phyloP scores from a whole-genome alignment of 768 basidiomycete species.

The Russula emetica region DNA sequence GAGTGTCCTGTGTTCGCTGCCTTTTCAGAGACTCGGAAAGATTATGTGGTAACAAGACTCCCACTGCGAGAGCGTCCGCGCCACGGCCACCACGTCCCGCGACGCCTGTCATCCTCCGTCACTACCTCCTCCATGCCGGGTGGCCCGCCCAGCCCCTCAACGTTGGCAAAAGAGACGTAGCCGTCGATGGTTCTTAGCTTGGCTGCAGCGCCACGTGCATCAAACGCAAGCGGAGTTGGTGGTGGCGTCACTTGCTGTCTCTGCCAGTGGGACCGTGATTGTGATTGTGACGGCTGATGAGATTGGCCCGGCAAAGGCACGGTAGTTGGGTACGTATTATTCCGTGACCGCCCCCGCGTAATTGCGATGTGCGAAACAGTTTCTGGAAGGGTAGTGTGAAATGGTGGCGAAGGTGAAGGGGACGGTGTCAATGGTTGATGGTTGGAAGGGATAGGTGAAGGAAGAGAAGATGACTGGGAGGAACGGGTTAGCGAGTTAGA shows the following conservation, averaged over 20 bases:
- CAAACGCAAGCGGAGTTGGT: conserved; percentile 44
- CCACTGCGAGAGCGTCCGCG: conserved; percentile 17
- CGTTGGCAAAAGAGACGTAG: conserved; percentile 62
- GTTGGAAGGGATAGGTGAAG: conserved; percentile 21
- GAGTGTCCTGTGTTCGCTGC: neutral
- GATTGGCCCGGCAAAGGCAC: neutral
- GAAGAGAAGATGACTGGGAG: conserved; percentile 22
- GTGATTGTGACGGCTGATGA: neutral
- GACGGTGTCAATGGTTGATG: conserved; percentile 24
- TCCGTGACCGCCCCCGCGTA: conserved; percentile 21
- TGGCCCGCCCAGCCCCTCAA: conserved; percentile 64
- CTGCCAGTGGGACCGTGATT: conserved; percentile 6
- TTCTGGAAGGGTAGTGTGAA: conserved; percentile 9
- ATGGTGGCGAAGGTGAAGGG: conserved; percentile 27
- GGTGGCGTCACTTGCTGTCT: conserved; percentile 29
- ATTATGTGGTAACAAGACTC: conserved; percentile 7
- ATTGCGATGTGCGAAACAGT: conserved; percentile 11
- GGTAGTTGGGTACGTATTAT: conserved; percentile 16
- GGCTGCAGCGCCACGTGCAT: conserved; percentile 57
- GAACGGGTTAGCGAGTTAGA: neutral
- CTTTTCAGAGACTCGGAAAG: neutral
- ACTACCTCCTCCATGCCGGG: conserved; percentile 43
- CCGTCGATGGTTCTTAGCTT: conserved; percentile 54
- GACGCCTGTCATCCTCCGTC: conserved; percentile 9
- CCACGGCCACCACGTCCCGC: conserved; percentile 23